Conservation (phyloP, 2,329 filamentous ascomycete species). For the Fusarium sp. region DNA sequence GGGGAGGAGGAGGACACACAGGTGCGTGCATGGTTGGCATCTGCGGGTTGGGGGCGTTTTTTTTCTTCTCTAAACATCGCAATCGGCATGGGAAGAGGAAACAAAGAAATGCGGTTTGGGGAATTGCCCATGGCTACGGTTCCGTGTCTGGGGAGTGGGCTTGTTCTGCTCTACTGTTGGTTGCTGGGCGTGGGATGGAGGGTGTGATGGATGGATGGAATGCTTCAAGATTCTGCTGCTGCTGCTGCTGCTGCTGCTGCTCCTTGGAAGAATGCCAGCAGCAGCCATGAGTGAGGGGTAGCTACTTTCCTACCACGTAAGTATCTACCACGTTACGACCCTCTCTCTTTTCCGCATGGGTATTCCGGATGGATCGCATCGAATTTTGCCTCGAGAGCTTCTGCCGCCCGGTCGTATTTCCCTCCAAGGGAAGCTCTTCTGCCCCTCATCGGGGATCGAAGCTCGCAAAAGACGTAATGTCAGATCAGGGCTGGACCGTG, state of each 20-base stretch:
- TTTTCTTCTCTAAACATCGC: not conserved
- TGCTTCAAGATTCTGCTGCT: conserved; percentile 10
- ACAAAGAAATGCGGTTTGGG: not conserved
- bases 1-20: not conserved
- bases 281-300: conserved; percentile 20
- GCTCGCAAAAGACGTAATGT: conserved; percentile 28
- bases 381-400: conserved; percentile 1
- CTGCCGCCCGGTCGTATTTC: conserved; percentile 5
- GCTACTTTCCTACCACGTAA: not conserved
- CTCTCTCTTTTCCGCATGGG: not conserved
- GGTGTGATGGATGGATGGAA: conserved; percentile 20
- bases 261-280: too few relatives aligned
- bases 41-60: not conserved
- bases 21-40: conserved; percentile 5
- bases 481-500: conserved; percentile 29
- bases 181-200: not conserved
- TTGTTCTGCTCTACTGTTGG: not conserved
- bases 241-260: not conserved
- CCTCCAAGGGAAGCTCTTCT: conserved; percentile 1
- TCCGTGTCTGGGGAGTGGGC: not conserved
- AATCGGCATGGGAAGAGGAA: not conserved
- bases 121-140: conserved; percentile 13
- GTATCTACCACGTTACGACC: not conserved
- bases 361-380: conserved; percentile 16
- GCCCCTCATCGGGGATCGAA: conserved; percentile 11